phyloP scores from a whole-genome alignment of 345 rosid species.

The Arabis alpina region DNA sequence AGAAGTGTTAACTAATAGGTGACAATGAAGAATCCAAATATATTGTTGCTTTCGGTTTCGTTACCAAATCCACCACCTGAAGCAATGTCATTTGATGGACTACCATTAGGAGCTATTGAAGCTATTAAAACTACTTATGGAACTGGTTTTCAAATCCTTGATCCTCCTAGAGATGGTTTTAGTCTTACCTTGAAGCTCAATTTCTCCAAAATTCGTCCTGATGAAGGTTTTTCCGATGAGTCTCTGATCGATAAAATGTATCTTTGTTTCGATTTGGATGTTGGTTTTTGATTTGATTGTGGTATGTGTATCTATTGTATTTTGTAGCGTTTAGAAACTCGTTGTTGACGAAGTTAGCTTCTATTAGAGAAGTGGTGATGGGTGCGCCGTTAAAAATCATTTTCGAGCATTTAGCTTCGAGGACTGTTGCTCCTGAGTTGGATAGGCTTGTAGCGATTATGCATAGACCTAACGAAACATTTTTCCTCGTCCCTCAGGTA shows the following conservation, averaged over 20 bases:
- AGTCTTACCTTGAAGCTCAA: constrained; percentile 91
- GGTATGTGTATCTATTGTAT: background rate
- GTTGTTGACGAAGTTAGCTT: constrained; percentile 77
- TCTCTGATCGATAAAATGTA: constrained; percentile 46
- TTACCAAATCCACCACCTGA: constrained; percentile 89
- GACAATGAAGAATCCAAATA: constrained; percentile 81
- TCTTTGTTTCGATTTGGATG: constrained; percentile 1
- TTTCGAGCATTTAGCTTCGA: constrained; percentile 75
- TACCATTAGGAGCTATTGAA: constrained; percentile 94
- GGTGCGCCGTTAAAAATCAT: constrained; percentile 86
- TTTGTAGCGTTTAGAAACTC: constrained; percentile 61
- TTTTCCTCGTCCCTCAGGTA: constrained; percentile 88
- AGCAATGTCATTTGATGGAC: constrained; percentile 77
- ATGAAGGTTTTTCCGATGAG: constrained; percentile 71
- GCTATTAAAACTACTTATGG: constrained; percentile 87
- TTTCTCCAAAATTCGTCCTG: constrained; percentile 77
- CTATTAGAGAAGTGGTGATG: constrained; percentile 85
- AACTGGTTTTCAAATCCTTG: constrained; percentile 82
- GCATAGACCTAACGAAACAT: constrained; percentile 94
- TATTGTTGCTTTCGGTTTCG: constrained; percentile 72
- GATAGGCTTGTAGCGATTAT: constrained; percentile 75
- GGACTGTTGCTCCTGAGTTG: constrained; percentile 60
- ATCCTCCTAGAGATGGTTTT: constrained; percentile 97
- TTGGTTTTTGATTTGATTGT: background rate
- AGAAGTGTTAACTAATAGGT: constrained; percentile 48